Evolutionary conservation across 2,329 filamentous ascomycete species (phyloP).

Genomic region (Trichoderma semiorbis): DNA sequence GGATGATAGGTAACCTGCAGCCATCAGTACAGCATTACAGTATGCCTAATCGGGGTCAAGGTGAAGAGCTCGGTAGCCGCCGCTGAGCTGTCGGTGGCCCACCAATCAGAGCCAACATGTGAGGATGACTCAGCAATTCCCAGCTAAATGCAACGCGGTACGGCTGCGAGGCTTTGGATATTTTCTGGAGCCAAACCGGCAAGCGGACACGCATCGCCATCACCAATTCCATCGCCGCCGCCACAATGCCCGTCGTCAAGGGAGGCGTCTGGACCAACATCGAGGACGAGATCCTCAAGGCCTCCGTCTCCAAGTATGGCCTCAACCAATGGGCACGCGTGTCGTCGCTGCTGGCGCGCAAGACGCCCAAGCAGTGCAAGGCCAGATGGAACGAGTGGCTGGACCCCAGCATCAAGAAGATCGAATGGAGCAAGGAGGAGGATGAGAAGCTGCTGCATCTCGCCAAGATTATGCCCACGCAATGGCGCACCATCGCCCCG

Average conservation of each 20-base stretch:
- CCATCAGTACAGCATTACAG: not conserved
- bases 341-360: slow-evolving; percentile 91
- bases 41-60: not conserved
- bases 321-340: slow-evolving; percentile 98
- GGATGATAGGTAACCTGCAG: not conserved
- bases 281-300: slow-evolving; percentile 96
- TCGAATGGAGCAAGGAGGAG: slow-evolving; percentile 98
- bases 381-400: slow-evolving; percentile 98
- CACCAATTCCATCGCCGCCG: slow-evolving; percentile 25
- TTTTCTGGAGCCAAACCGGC: slow-evolving; percentile 25
- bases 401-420: slow-evolving; percentile 95
- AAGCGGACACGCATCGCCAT: slow-evolving; percentile 10
- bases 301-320: slow-evolving; percentile 89
- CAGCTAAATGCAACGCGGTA: slow-evolving; percentile 1
- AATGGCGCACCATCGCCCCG: slow-evolving; percentile 97
- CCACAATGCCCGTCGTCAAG: slow-evolving; percentile 67
- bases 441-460: slow-evolving; percentile 96
- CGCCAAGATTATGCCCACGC: slow-evolving; percentile 97
- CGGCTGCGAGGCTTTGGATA: slow-evolving; percentile 24
- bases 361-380: slow-evolving; percentile 99
- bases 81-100: not conserved
- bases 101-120: not conserved
- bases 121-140: slow-evolving; percentile 19
- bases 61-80: slow-evolving; percentile 1
- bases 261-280: slow-evolving; percentile 74